These are phyloP conservation scores for Pseudogymnoascus verrucosus DNA, from an alignment of 2,329 filamentous ascomycete genomes.

Conservation along the genomic window DNA sequence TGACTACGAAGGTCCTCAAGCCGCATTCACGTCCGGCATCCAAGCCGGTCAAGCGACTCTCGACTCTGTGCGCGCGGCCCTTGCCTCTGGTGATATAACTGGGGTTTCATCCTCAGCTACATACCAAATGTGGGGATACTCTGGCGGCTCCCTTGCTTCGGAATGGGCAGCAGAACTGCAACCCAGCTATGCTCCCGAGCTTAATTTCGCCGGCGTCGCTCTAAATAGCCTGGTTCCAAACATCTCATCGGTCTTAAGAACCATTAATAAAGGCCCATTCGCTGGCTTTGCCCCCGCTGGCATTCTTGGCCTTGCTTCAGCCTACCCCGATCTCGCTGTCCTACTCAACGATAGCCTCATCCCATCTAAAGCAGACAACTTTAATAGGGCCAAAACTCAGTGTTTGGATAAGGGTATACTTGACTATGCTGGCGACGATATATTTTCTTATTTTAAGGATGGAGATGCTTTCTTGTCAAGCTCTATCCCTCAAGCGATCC, in stretches of 20 bases:
- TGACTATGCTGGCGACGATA: slow-evolving; percentile 29
- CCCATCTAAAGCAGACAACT: slow-evolving; percentile 29
- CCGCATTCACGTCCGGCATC: slow-evolving; percentile 13
- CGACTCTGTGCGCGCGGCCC: slow-evolving; percentile 19
- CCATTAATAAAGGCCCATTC: slow-evolving; percentile 27
- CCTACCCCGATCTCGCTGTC: slow-evolving; percentile 9
- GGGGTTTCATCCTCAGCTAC: not conserved
- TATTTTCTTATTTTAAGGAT: slow-evolving; percentile 35
- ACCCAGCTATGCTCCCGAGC: slow-evolving; percentile 43
- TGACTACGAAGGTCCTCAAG: slow-evolving; percentile 18
- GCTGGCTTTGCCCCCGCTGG: slow-evolving; percentile 22
- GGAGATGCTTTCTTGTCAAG: slow-evolving; percentile 22
- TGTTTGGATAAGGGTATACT: slow-evolving; percentile 21
- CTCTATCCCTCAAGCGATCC: not conserved
- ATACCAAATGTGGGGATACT: slow-evolving; percentile 44
- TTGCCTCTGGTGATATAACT: not conserved
- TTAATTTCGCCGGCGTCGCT: slow-evolving; percentile 40
- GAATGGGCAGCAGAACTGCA: slow-evolving; percentile 47
- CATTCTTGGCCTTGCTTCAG: slow-evolving; percentile 13
- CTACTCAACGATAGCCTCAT: slow-evolving; percentile 18
- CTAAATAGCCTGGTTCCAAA: slow-evolving; percentile 41
- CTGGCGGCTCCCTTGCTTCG: slow-evolving; percentile 43
- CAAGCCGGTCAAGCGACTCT: slow-evolving; percentile 16
- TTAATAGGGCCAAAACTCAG: slow-evolving; percentile 24
- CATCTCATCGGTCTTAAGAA: slow-evolving; percentile 29